phyloP scores from a whole-genome alignment of 257 asterid genomes.

The Phtheirospermum japonicum region DNA sequence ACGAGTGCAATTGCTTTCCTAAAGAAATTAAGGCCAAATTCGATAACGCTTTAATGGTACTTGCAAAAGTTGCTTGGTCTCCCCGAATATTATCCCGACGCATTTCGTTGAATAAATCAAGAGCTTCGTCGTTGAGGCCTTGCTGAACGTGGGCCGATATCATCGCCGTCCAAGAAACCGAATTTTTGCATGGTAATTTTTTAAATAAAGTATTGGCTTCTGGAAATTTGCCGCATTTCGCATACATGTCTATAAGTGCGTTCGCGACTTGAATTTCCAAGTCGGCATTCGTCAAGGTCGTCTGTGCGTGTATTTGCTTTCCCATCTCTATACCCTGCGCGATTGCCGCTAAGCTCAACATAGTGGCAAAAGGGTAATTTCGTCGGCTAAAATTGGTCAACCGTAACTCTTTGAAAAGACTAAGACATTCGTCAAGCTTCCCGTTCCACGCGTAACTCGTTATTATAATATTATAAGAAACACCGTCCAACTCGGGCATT shows the following conservation, averaged over 20 bases:
- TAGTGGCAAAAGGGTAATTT: slow-evolving; percentile 68
- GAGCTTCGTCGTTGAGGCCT: slow-evolving; percentile 67
- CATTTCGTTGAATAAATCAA: slow-evolving; percentile 62
- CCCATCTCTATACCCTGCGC: slow-evolving; percentile 61
- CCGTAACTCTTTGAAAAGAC: slow-evolving; percentile 48
- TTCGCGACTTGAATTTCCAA: slow-evolving; percentile 61
- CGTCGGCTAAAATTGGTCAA: slow-evolving; percentile 47
- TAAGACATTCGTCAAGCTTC: slow-evolving; percentile 43
- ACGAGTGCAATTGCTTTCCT: slow-evolving; percentile 69
- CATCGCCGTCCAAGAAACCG: slow-evolving; percentile 79
- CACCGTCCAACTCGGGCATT: slow-evolving; percentile 75
- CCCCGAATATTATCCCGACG: slow-evolving; percentile 40
- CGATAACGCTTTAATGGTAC: slow-evolving; percentile 63
- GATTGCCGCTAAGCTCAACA: slow-evolving; percentile 72
- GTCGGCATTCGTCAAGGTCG: slow-evolving; percentile 53
- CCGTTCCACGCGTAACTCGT: slow-evolving; percentile 66
- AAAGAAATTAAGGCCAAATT: slow-evolving; percentile 67
- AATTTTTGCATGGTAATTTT: slow-evolving; percentile 42
- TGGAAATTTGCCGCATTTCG: slow-evolving; percentile 65
- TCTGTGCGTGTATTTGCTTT: slow-evolving; percentile 70
- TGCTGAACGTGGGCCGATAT: slow-evolving; percentile 67
- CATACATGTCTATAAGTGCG: slow-evolving; percentile 85
- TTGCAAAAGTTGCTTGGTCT: slow-evolving; percentile 82
- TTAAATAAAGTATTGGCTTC: slow-evolving; percentile 52
- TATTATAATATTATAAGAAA: slow-evolving; percentile 71